phyloP scores from a whole-genome alignment of 208 protist genomes.

The Herpetomonas muscarum region DNA sequence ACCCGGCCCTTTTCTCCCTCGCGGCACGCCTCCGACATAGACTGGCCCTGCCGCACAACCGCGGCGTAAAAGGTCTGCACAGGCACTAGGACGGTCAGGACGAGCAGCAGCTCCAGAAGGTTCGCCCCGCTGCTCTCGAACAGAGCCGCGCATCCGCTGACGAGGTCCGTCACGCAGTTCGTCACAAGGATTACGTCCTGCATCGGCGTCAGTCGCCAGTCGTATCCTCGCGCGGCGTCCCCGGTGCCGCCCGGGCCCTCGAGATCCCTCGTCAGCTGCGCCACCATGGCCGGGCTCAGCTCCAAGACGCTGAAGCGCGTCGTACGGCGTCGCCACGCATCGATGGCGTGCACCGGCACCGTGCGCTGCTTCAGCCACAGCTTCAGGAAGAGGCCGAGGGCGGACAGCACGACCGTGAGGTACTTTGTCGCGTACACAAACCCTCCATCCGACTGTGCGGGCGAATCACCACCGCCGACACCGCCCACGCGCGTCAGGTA shows the following conservation, averaged over 20 bases:
- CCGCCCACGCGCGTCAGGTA: background rate
- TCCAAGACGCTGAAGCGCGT: slow-evolving; percentile 4
- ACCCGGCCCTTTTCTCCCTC: background rate
- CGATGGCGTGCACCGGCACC: slow-evolving; percentile 3
- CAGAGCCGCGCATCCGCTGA: background rate
- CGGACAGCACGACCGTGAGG: slow-evolving; percentile 10
- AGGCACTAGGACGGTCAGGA: background rate
- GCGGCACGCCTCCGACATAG: background rate
- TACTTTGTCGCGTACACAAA: slow-evolving; percentile 12
- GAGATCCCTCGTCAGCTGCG: slow-evolving; percentile 15
- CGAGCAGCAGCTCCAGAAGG: background rate
- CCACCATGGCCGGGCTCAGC: slow-evolving; percentile 1
- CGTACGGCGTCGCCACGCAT: slow-evolving; percentile 9
- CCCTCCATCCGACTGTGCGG: too few relatives aligned
- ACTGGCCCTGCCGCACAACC: background rate
- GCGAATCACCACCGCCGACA: slow-evolving; percentile 9
- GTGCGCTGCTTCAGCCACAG: slow-evolving; percentile 13
- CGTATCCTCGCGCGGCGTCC: too few relatives aligned
- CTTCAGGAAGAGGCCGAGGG: slow-evolving; percentile 23
- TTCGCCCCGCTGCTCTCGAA: background rate
- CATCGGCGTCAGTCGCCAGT: background rate
- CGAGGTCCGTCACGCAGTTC: background rate
- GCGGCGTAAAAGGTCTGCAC: background rate
- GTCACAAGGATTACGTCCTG: background rate
- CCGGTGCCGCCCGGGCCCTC: background rate